These are phyloP conservation scores for Populus simonii DNA, from an alignment of 345 rosid genomes.

Conservation along the genomic window DNA sequence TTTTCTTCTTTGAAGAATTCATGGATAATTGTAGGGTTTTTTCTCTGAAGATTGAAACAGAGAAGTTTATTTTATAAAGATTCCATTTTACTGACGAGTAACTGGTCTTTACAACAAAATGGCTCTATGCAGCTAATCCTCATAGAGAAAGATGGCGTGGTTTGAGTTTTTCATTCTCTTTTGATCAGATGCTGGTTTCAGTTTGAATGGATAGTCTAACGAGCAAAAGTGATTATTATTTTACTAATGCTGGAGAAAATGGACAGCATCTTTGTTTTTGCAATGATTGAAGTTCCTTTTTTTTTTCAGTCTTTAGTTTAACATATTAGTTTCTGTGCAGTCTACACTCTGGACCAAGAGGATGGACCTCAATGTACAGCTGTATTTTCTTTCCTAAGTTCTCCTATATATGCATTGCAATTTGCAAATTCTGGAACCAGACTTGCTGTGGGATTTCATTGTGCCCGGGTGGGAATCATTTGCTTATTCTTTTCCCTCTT, in stretches of 20 bases:
- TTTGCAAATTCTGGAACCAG: conserved; percentile 51
- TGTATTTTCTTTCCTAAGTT: conserved; percentile 54
- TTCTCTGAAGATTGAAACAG: not conserved
- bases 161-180: not conserved
- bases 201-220: not conserved
- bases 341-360: conserved; percentile 48
- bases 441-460: conserved; percentile 77
- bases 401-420: conserved; percentile 51
- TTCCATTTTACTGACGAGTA: not conserved
- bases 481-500: conserved; percentile 1
- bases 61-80: not conserved
- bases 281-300: conserved; percentile 1
- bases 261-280: not conserved
- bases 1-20: not conserved
- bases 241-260: not conserved
- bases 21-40: not conserved
- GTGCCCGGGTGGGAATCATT: conserved; percentile 61
- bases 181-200: not conserved
- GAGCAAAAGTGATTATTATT: not conserved
- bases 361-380: conserved; percentile 69
- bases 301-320: conserved; percentile 4
- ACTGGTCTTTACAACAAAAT: not conserved
- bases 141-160: not conserved
- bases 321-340: conserved; percentile 35
- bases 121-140: not conserved